These are phyloP conservation scores for Stipa capillata DNA, from an alignment of 176 grass and related monocot genomes.

Conservation along the genomic window DNA sequence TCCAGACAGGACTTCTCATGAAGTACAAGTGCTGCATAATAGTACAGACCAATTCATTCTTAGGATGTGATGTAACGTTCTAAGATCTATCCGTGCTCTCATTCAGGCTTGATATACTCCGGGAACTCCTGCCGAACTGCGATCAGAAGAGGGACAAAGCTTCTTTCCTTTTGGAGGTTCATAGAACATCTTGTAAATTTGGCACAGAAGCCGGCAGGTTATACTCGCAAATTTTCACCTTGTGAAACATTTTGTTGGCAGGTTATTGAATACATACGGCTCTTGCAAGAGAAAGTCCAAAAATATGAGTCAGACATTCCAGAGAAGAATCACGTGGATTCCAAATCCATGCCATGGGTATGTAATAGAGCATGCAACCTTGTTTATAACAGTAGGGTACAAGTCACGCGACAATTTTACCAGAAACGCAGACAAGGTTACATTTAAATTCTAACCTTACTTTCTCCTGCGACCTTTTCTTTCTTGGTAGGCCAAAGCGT, in stretches of 20 bases:
- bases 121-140: slow-evolving; percentile 74
- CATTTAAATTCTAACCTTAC: slow-evolving; percentile 2
- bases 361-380: no score
- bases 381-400: no score
- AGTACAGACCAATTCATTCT: not conserved
- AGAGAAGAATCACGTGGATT: slow-evolving; percentile 50
- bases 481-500: slow-evolving; percentile 56
- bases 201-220: not conserved
- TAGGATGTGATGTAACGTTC: not conserved
- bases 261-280: slow-evolving; percentile 92
- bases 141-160: slow-evolving; percentile 98
- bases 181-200: not conserved
- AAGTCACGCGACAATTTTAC: not conserved
- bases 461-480: not conserved
- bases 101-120: slow-evolving; percentile 83
- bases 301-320: slow-evolving; percentile 53
- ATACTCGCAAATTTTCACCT: not conserved
- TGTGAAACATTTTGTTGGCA: slow-evolving; percentile 21
- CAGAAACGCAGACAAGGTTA: not conserved
- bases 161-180: slow-evolving; percentile 93
- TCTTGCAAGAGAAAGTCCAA: slow-evolving; percentile 85
- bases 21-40: not conserved
- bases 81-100: not conserved
- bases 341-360: slow-evolving; percentile 87
- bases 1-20: not conserved